These are phyloP conservation scores for Danielia reshetovae DNA, from an alignment of 805 yeast genomes.

Conservation along the genomic window DNA sequence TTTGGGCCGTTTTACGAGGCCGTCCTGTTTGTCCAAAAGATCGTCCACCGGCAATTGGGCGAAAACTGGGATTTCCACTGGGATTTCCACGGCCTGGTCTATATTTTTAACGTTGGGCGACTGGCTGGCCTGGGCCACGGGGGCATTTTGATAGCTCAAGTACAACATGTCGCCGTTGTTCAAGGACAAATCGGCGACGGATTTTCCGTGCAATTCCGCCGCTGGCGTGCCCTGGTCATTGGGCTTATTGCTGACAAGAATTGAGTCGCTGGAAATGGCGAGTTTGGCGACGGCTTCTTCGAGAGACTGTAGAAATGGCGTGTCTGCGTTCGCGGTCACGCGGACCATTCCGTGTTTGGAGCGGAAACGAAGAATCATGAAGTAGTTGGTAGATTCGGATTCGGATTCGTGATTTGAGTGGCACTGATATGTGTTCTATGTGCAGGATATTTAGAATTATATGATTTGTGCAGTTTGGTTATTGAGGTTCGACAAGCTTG, in stretches of 20 bases:
- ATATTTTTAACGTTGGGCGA: constrained; percentile 8
- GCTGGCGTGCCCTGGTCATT: constrained; percentile 40
- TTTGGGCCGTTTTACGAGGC: constrained; percentile 63
- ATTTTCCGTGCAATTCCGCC: constrained; percentile 28
- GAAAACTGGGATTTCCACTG: constrained; percentile 10
- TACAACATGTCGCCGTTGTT: constrained; percentile 59
- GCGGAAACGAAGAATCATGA: constrained; percentile 65
- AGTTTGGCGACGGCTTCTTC: constrained; percentile 33
- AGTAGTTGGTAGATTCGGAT: too few species aligned
- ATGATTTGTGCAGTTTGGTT: too few species aligned
- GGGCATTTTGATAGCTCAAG: constrained; percentile 29
- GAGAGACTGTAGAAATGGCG: constrained; percentile 43
- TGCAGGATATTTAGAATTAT: too few species aligned
- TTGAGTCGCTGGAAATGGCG: constrained; percentile 17
- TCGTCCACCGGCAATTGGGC: constrained; percentile 72
- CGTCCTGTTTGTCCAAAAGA: constrained; percentile 58
- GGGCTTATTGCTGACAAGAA: constrained; percentile 45
- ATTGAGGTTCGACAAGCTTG: too few species aligned
- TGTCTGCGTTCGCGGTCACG: constrained; percentile 45
- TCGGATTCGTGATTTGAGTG: too few species aligned
- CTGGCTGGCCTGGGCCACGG: constrained; percentile 3
- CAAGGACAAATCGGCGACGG: constrained; percentile 44
- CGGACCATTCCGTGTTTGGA: constrained; percentile 82
- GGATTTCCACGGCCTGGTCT: not conserved
- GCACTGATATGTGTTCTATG: too few species aligned